Percentiles rank a stretch among this genome's conserved stretches.
These are phyloP conservation scores for Galium porrigens DNA, from an alignment of 305 asterid species.

Conservation along the genomic window DNA sequence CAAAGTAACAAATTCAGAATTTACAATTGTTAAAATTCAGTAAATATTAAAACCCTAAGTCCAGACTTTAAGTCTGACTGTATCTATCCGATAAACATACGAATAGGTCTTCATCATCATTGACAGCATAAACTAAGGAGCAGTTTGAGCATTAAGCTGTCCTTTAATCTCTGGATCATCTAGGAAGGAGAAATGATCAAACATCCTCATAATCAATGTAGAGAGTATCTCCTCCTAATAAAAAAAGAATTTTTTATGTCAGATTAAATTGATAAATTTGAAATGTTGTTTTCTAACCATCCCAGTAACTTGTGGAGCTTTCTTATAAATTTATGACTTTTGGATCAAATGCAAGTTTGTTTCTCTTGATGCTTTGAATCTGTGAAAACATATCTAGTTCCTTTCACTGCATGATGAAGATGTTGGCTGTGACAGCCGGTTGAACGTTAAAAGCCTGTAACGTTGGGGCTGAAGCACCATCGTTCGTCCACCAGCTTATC, in stretches of 20 bases:
- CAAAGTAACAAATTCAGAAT: not conserved
- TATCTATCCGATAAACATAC: no score
- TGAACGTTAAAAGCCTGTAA: no score
- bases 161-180: not conserved
- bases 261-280: not conserved
- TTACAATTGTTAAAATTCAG: no score
- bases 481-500: not conserved
- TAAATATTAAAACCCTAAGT: no score
- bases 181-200: not conserved
- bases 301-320: not conserved
- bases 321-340: not conserved
- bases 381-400: not conserved
- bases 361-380: not conserved
- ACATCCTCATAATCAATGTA: not conserved
- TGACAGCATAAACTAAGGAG: no score
- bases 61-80: no score
- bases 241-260: no score
- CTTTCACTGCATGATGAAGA: not conserved
- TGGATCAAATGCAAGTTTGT: not conserved
- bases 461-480: not conserved
- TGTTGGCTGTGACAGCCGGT: not conserved
- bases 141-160: not conserved
- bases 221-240: not conserved
- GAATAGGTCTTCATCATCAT: no score
- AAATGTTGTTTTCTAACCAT: not conserved